Base-by-base conservation (phyloP, 2,329 filamentous ascomycete genomes). In the Colletotrichum tofieldiae region DNA sequence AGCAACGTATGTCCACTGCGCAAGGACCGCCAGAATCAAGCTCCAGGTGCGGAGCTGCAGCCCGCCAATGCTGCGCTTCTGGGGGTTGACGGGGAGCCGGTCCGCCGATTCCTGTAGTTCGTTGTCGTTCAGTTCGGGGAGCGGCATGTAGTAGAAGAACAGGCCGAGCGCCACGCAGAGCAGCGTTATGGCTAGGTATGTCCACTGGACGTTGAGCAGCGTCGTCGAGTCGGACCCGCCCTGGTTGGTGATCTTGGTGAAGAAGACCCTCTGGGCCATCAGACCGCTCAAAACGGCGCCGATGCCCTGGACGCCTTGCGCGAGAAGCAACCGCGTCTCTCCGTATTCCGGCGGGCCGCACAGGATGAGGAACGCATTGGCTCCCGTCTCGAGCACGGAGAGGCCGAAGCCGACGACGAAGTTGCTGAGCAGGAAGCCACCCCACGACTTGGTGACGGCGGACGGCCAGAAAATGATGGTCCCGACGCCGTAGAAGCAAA, bases 381-480 rank as follows among this genome's bases (percentile, higher is more conserved):
- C 94, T 2, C 92, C 92, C 0, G 93, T 95, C 79, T 97, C 94
- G 32, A 96, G 88, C 0, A 94, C 90, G 1, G 91, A 91, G 1
- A 96, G 85, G 1, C 93, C 94, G 73, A 93, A 93, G 0, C 93
- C 94, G 65, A 95, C 92, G 37, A 96, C 91, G 77, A 96, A 90
- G 75, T 86, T 91, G 76, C 88, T 91, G 60, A 93, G 89, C 81
- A 94, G 91, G 81, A 96, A 96, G 2, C 94, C 94, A 20, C 91
- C 89, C 75, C 93, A 96, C 2, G 93, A 94, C 55, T 88, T 87
- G 71, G 94, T 88, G 12, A 95, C 89, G 9, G 92, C 93, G 1
- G 92, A 93, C 0, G 94, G 94, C 94, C 93, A 96, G 83, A 96
- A 95, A 83, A 95, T 94, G 74, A 96, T 90, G n/a, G 93, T 94